These are phyloP conservation scores for Didymella arachidicola DNA, from an alignment of 2,329 filamentous ascomycete genomes.

Conservation along the genomic window DNA sequence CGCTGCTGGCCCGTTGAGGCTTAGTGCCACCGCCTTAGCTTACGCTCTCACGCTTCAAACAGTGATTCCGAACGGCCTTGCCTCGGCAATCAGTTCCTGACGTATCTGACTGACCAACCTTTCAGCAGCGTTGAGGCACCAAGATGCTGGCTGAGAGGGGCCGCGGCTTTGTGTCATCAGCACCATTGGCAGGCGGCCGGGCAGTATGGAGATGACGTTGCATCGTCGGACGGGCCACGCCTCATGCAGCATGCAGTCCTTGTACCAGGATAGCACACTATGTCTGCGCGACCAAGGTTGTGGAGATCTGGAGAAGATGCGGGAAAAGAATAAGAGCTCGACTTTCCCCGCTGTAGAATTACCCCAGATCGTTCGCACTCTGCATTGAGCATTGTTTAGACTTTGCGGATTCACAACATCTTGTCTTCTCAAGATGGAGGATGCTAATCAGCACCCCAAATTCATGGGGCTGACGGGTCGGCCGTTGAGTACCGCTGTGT, in stretches of 20 bases:
- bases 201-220: slow-evolving; percentile 14
- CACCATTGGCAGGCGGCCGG: slow-evolving; percentile 10
- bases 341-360: neutral
- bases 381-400: neutral
- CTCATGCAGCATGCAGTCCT: slow-evolving; percentile 19
- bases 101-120: slow-evolving; percentile 2
- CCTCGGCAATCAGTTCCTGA: slow-evolving; percentile 22
- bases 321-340: slow-evolving; percentile 6
- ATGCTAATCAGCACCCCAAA: slow-evolving; percentile 29
- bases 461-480: slow-evolving; percentile 43
- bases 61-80: slow-evolving; percentile 29
- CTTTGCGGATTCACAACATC: neutral
- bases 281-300: slow-evolving; percentile 4
- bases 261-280: slow-evolving; percentile 16
- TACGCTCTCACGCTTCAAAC: slow-evolving; percentile 13
- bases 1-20: slow-evolving; percentile 26
- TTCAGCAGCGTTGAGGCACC: neutral
- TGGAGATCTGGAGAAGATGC: slow-evolving; percentile 12
- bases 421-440: slow-evolving; percentile 21
- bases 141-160: slow-evolving; percentile 1
- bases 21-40: slow-evolving; percentile 21
- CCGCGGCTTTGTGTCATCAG: slow-evolving; percentile 3
- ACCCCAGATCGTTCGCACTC: neutral
- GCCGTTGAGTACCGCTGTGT: slow-evolving; percentile 38
- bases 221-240: slow-evolving; percentile 16